Base-by-base conservation (phyloP, 2,329 filamentous ascomycete genomes). In the Ophiostoma populinum region DNA sequence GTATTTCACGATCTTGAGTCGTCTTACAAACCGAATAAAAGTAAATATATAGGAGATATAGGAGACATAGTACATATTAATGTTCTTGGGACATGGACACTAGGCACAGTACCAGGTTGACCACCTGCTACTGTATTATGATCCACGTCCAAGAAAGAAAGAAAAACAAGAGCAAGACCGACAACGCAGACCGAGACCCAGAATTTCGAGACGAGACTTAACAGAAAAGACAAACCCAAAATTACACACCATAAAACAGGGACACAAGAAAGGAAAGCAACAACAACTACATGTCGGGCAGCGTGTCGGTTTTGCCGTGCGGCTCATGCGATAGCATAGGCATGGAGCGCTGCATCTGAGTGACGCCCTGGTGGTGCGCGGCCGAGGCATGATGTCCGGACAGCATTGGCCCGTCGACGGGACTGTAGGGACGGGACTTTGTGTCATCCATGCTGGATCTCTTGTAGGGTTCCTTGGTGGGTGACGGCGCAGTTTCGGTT, bases 391-490 rank as follows among this genome's bases (percentile, higher is more conserved):
- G n/a, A n/a, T n/a, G n/a, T n/a, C n/a, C n/a, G 4, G 30, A 20
- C 30, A 32, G 30, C 30, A 32, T 32, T 5, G 30, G 20, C 5
- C 30, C 19, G 9, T 34, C 36, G 1, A 20, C 32, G 6, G 36
- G 36, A 21, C 21, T 38, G 31, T 38, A 38, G 4, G 32, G 20
- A 13, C 36, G 36, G 5, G 27, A 20, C 18, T 25, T 32, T 10
- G 12, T 21, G n/a, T n/a, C n/a, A n/a, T n/a, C n/a, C n/a, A n/a
- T n/a, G n/a, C n/a, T n/a, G n/a, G n/a, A n/a, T n/a, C n/a, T n/a
- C n/a, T n/a, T n/a, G n/a, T n/a, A n/a, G n/a, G n/a, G n/a, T n/a
- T n/a, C n/a, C n/a, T n/a, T n/a, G n/a, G n/a, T n/a, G 11, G 24
- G 21, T 9, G 30, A 20, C n/a, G 7, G 16, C 3, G 6, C 3